These are phyloP conservation scores for Clonostachys rosea DNA, from an alignment of 2,329 filamentous ascomycete genomes.

Conservation along the genomic window DNA sequence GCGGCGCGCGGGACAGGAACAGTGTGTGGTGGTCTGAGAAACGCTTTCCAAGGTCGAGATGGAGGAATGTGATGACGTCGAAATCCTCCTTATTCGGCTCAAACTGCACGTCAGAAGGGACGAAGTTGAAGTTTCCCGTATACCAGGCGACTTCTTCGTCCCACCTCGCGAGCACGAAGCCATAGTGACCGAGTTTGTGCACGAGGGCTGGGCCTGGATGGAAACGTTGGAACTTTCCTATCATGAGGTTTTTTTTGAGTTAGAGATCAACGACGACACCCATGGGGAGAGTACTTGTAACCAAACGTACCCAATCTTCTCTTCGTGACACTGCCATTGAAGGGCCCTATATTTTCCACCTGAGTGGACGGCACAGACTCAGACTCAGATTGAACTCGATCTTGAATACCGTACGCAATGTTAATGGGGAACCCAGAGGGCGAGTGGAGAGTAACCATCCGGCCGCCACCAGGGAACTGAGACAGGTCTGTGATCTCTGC, in stretches of 20 bases:
- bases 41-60: constrained; percentile 44
- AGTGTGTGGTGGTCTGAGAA: constrained; percentile 52
- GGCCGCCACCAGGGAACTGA: constrained; percentile 22
- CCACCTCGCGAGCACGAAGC: constrained; percentile 22
- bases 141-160: constrained; percentile 26
- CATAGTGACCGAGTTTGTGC: constrained; percentile 34
- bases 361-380: constrained; percentile 2
- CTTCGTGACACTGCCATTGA: constrained; percentile 3
- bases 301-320: constrained; percentile 1
- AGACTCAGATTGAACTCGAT: constrained; percentile 7
- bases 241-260: not conserved
- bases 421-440: constrained; percentile 23
- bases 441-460: constrained; percentile 23
- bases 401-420: constrained; percentile 10
- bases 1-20: constrained; percentile 32
- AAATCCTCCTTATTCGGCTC: constrained; percentile 4
- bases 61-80: constrained; percentile 39
- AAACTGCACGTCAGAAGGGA: constrained; percentile 22
- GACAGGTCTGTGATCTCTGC: not conserved
- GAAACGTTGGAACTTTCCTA: constrained; percentile 23
- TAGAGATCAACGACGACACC: not conserved
- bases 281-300: not conserved
- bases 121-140: constrained; percentile 32
- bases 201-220: constrained; percentile 21
- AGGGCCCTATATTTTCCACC: constrained; percentile 2